Conservation (phyloP, 768 basidiomycete species). For the Agaricus sinodeliciosus region DNA sequence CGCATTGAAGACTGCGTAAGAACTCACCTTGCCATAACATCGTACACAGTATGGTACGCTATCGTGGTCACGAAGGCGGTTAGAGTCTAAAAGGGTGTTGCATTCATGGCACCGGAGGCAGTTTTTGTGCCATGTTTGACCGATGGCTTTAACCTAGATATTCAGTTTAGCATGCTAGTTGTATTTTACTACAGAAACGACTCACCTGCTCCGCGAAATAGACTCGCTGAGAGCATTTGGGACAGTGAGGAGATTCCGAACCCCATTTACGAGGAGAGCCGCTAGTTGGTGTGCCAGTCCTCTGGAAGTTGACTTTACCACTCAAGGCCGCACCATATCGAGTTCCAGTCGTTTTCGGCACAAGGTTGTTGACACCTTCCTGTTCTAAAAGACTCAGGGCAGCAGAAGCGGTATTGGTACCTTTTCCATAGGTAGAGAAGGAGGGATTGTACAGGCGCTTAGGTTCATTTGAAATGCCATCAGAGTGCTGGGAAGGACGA, state of each 20-base stretch:
- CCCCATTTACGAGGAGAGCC: slow-evolving; percentile 46
- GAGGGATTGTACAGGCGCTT: not conserved
- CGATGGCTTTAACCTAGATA: slow-evolving; percentile 69
- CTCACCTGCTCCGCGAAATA: slow-evolving; percentile 81
- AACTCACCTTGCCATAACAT: slow-evolving; percentile 62
- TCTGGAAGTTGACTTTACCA: slow-evolving; percentile 22
- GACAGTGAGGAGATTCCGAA: slow-evolving; percentile 53
- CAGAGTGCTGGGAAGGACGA: not conserved
- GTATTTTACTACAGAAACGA: not conserved
- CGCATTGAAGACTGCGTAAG: not conserved
- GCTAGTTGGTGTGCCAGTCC: slow-evolving; percentile 26
- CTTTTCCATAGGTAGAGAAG: not conserved
- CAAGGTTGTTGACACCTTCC: slow-evolving; percentile 20
- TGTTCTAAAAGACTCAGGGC: slow-evolving; percentile 14
- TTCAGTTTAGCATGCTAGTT: not conserved
- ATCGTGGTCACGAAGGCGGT: slow-evolving; percentile 67
- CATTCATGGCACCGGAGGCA: slow-evolving; percentile 78
- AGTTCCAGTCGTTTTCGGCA: slow-evolving; percentile 48
- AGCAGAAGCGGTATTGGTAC: slow-evolving; percentile 9
- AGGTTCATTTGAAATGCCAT: not conserved
- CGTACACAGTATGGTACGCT: slow-evolving; percentile 63
- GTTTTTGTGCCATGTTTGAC: slow-evolving; percentile 72
- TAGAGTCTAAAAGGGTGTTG: slow-evolving; percentile 62
- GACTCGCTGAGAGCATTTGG: slow-evolving; percentile 66
- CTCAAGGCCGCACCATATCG: slow-evolving; percentile 56